These are phyloP conservation scores for Metschnikowia henanensis DNA, from an alignment of 805 yeast species.

Conservation along the genomic window DNA sequence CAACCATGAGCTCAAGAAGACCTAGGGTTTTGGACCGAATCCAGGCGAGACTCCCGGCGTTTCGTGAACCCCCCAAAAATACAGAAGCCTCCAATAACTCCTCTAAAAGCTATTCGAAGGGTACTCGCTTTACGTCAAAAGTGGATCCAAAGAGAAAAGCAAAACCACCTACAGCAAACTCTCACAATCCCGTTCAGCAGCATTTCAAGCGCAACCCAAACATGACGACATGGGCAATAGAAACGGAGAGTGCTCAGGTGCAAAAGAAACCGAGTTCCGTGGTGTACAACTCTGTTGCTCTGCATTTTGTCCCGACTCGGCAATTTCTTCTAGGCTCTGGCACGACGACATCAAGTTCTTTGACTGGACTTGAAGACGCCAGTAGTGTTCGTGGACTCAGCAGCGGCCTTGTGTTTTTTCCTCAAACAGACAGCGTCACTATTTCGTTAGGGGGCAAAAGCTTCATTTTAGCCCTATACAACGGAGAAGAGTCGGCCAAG, in stretches of 20 bases:
- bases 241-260: conserved; percentile 32
- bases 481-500: conserved; percentile 20
- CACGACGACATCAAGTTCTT: conserved; percentile 1
- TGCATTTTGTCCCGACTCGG: conserved; percentile 10
- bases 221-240: conserved; percentile 31
- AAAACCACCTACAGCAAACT: background rate
- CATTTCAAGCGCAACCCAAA: conserved; percentile 24
- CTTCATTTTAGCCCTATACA: conserved; percentile 27
- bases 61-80: background rate
- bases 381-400: conserved; percentile 6
- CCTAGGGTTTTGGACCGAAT: conserved; percentile 1
- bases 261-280: conserved; percentile 9
- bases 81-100: too few relatives aligned
- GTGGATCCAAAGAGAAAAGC: background rate
- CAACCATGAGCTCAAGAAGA: background rate
- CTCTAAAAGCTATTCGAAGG: too few relatives aligned
- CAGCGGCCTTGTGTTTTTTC: conserved; percentile 17
- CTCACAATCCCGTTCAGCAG: background rate
- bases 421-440: conserved; percentile 7
- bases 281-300: conserved; percentile 1
- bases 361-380: conserved; percentile 11
- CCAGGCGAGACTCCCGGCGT: conserved; percentile 5
- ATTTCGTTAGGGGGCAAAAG: conserved; percentile 20
- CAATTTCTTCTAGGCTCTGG: conserved; percentile 8
- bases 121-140: too few relatives aligned